Percentiles rank a stretch among this genome's conserved stretches.
Conservation (phyloP, 2,329 filamentous ascomycete genomes). For the Aspergillus japonicus region DNA sequence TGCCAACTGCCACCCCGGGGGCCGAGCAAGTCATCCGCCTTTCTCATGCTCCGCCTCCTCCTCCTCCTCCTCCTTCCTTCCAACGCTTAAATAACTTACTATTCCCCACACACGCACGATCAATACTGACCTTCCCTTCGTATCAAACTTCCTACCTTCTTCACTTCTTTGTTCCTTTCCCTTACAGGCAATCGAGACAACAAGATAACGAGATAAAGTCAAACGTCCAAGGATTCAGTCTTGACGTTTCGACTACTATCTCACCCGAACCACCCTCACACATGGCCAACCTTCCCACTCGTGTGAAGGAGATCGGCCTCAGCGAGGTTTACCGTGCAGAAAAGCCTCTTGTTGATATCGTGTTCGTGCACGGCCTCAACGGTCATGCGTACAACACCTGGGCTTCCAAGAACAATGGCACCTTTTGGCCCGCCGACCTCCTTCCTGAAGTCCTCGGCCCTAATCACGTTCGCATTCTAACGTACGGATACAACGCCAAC, state of each 20-base stretch:
- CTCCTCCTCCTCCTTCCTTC: background rate
- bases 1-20: background rate
- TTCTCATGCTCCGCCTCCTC: no score
- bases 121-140: no score
- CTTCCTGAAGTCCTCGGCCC: slow-evolving; percentile 60
- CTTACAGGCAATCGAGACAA: background rate
- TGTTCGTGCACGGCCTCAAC: slow-evolving; percentile 70
- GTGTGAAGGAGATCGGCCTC: slow-evolving; percentile 42
- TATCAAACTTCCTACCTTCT: background rate
- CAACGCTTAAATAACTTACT: background rate
- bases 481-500: slow-evolving; percentile 74
- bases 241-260: background rate
- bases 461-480: slow-evolving; percentile 62
- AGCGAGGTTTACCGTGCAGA: slow-evolving; percentile 42
- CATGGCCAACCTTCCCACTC: slow-evolving; percentile 24
- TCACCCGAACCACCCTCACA: background rate
- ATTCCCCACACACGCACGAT: background rate
- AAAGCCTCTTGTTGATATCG: slow-evolving; percentile 51
- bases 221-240: background rate
- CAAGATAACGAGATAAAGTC: background rate
- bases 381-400: slow-evolving; percentile 66
- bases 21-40: background rate
- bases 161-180: background rate
- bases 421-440: slow-evolving; percentile 70
- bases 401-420: slow-evolving; percentile 47